Percentiles rank a stretch among this genome's conserved stretches.
phyloP scores from a whole-genome alignment of 2,329 filamentous ascomycete genomes.

The Pseudofabraea citricarpa region DNA sequence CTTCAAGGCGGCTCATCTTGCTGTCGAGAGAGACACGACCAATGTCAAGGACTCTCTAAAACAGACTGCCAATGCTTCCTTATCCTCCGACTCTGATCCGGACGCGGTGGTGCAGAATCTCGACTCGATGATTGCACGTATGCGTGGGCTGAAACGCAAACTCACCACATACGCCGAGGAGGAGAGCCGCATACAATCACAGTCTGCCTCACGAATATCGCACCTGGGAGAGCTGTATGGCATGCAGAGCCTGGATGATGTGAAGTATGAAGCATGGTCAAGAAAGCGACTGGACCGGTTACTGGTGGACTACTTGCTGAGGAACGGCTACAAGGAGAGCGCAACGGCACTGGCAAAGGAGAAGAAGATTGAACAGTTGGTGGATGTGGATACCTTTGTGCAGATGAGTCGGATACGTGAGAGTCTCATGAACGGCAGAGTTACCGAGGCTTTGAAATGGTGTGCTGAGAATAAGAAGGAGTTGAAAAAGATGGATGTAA shows the following conservation, averaged over 20 bases:
- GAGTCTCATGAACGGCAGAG: conserved; percentile 64
- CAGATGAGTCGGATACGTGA: conserved; percentile 74
- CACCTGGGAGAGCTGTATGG: conserved; percentile 79
- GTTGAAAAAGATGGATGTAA: conserved; percentile 77
- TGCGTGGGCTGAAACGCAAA: conserved; percentile 86
- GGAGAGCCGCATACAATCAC: conserved; percentile 69
- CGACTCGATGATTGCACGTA: conserved; percentile 78
- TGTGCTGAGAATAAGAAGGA: conserved; percentile 91
- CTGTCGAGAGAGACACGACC: conserved; percentile 67
- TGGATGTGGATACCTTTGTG: conserved; percentile 85
- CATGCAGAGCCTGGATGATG: conserved; percentile 79
- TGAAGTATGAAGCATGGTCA: conserved; percentile 91
- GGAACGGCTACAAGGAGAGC: conserved; percentile 75
- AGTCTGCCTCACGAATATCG: conserved; percentile 69
- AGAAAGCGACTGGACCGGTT: conserved; percentile 75
- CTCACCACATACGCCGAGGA: conserved; percentile 73
- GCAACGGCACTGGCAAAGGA: conserved; percentile 71
- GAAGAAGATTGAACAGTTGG: conserved; percentile 72
- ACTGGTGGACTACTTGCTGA: conserved; percentile 86
- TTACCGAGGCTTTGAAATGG: conserved; percentile 80
- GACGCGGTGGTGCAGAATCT: conserved; percentile 74
- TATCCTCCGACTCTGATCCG: conserved; percentile 56
- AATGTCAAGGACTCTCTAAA: conserved; percentile 56
- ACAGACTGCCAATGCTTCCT: conserved; percentile 54
- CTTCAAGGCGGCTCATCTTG: conserved; percentile 79